phyloP scores from a whole-genome alignment of 352 stramenopile genomes.

The Pythium volutum region DNA sequence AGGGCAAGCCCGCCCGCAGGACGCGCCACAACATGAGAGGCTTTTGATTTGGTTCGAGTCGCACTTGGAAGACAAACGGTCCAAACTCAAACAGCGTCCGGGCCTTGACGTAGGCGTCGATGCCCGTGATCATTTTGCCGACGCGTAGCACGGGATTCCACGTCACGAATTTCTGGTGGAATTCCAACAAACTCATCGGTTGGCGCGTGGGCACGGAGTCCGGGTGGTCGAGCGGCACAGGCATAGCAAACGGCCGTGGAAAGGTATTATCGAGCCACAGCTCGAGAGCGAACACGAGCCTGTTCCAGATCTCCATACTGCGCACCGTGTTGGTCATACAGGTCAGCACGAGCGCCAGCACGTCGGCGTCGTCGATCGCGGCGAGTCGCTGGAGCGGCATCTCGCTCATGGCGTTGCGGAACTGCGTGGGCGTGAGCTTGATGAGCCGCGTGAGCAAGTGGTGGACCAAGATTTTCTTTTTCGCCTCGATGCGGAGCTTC shows the following conservation, averaged over 20 bases:
- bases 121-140: slow-evolving; percentile 31
- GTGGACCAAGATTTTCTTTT: slow-evolving; percentile 29
- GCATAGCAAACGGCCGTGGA: slow-evolving; percentile 14
- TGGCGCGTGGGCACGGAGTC: neutral
- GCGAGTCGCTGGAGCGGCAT: slow-evolving; percentile 33
- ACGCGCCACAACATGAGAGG: slow-evolving; percentile 52
- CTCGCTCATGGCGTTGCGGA: slow-evolving; percentile 30
- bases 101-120: slow-evolving; percentile 26
- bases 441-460: slow-evolving; percentile 34
- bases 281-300: slow-evolving; percentile 37
- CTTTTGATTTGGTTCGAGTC: slow-evolving; percentile 29
- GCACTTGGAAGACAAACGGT: slow-evolving; percentile 38
- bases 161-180: slow-evolving; percentile 46
- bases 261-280: slow-evolving; percentile 32
- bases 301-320: slow-evolving; percentile 47
- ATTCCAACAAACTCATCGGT: slow-evolving; percentile 38
- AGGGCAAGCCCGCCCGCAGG: slow-evolving; percentile 18
- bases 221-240: slow-evolving; percentile 1
- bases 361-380: slow-evolving; percentile 33
- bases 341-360: slow-evolving; percentile 37
- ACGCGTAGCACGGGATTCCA: slow-evolving; percentile 39
- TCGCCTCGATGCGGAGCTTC: slow-evolving; percentile 18
- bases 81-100: slow-evolving; percentile 36
- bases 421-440: slow-evolving; percentile 23
- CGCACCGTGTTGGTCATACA: slow-evolving; percentile 44